A percentile compares a stretch with the other conserved stretches of the same genome.
These are phyloP conservation scores for Babesia bovis DNA, from an alignment of 169 alveolate genomes.

Conservation along the genomic window DNA sequence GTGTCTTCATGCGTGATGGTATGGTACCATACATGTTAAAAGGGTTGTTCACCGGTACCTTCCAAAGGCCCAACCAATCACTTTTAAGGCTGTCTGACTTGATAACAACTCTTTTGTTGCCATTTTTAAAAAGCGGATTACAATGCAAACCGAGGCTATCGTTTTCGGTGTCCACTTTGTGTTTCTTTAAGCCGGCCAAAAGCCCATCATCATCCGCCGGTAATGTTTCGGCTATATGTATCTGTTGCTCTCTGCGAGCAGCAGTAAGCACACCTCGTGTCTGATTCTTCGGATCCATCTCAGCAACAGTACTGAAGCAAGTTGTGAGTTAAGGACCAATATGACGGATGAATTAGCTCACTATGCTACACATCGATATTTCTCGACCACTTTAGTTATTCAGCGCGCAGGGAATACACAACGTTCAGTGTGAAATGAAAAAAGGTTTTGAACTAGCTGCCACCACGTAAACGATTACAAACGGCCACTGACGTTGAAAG, in stretches of 20 bases:
- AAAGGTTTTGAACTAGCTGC: slow-evolving; percentile 1
- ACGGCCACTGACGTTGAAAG: not conserved
- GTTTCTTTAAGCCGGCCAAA: slow-evolving; percentile 10
- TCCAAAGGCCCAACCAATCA: slow-evolving; percentile 34
- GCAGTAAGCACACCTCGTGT: not conserved
- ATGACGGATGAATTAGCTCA: not conserved
- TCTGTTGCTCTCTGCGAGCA: not conserved
- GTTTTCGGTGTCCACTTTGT: not conserved
- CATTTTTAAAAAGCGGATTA: slow-evolving; percentile 6
- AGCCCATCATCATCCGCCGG: not conserved
- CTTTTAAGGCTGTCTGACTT: slow-evolving; percentile 1
- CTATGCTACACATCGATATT: slow-evolving; percentile 7
- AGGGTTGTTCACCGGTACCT: slow-evolving; percentile 45
- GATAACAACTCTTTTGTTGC: slow-evolving; percentile 12
- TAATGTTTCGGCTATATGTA: not conserved
- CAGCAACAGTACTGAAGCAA: not conserved
- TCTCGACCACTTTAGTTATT: not conserved
- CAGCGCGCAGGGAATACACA: not conserved
- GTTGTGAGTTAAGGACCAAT: not conserved
- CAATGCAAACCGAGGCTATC: not conserved
- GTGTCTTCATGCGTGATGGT: slow-evolving; percentile 19
- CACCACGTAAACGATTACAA: not conserved
- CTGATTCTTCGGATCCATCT: slow-evolving; percentile 17
- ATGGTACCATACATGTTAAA: slow-evolving; percentile 58
- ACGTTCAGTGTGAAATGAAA: not conserved